Conservation (phyloP, 2,329 filamentous ascomycete species). For the Fusarium pseudoanthophilum region DNA sequence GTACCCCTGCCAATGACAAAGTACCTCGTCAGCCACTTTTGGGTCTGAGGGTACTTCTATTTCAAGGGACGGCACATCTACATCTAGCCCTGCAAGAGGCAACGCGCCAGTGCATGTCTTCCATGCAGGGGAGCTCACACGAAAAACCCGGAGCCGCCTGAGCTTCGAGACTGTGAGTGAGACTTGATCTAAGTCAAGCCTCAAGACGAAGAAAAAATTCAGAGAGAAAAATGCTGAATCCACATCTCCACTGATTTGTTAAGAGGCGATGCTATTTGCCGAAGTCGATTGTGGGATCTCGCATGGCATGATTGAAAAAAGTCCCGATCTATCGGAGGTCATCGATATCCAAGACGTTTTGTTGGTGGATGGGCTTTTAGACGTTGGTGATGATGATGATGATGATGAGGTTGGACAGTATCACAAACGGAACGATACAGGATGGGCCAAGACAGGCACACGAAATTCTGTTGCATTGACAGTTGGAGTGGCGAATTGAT, state of each 20-base stretch:
- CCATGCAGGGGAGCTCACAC: conserved; percentile 39
- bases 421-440: background rate
- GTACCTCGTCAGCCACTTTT: background rate
- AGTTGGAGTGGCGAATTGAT: conserved; percentile 24
- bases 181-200: background rate
- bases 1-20: background rate
- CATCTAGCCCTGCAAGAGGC: conserved; percentile 24
- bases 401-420: background rate
- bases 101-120: conserved; percentile 27
- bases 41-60: background rate
- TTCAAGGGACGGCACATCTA: conserved; percentile 20
- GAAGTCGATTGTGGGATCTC: background rate
- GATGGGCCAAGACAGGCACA: background rate
- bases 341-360: background rate
- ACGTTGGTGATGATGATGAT: background rate
- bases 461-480: background rate
- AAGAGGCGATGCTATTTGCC: conserved; percentile 10
- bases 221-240: background rate
- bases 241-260: conserved; percentile 17
- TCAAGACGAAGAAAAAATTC: background rate
- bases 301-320: background rate
- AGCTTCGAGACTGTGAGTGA: conserved; percentile 7
- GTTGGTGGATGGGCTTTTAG: background rate
- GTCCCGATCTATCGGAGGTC: background rate
- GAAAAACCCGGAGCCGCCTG: conserved; percentile 25